Base-by-base conservation (phyloP, 139 green algal genomes). In the Dunaliella sp. region DNA sequence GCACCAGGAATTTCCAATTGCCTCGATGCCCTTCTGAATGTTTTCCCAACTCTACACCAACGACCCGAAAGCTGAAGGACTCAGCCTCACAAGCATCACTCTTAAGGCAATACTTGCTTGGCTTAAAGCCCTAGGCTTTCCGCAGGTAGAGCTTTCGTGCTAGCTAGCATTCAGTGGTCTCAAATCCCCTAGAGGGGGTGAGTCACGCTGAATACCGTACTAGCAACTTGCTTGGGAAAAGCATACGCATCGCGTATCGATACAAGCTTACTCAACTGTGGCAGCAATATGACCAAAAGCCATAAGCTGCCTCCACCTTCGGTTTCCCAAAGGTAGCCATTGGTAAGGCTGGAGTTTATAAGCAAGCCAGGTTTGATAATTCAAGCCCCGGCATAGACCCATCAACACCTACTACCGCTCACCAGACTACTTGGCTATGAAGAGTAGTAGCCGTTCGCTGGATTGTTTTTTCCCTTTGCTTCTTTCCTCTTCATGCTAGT, bases 161-260 rank as follows among this genome's bases (percentile, higher is more conserved):
- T 87, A 89, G 86, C 88, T n/a, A 81, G n/a, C 82, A 32, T n/a
- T 25, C 32, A 73, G 21, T 28, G 57, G n/a, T 35, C n/a, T 82
- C 80, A 84, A 24, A n/a, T n/a, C n/a, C n/a, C n/a, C n/a, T n/a
- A n/a, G n/a, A n/a, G n/a, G n/a, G 33, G 37, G 26, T 57, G 59
- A 36, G 58, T 74, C 58, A 80, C 37, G 75, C 33, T 65, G 37
- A 32, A 33, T 32, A 36, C 65, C 83, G 79, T 78, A 81, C 80
- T 89, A 85, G 89, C 84, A 83, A 32, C 32, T 76, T 78, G 37
- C 72, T 87, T 87, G 81, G 32, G 48, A 85, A 88, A 90, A 65
- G 89, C 37, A 86, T 92, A 81, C 85, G 86, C 89, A 92, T 90
- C 89, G 89, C 86, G 85, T 90, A 92, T 88, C 35, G 33, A 83